Conservation (phyloP, 1,139 yeast genomes). For the Blastobotrys indianensis region DNA sequence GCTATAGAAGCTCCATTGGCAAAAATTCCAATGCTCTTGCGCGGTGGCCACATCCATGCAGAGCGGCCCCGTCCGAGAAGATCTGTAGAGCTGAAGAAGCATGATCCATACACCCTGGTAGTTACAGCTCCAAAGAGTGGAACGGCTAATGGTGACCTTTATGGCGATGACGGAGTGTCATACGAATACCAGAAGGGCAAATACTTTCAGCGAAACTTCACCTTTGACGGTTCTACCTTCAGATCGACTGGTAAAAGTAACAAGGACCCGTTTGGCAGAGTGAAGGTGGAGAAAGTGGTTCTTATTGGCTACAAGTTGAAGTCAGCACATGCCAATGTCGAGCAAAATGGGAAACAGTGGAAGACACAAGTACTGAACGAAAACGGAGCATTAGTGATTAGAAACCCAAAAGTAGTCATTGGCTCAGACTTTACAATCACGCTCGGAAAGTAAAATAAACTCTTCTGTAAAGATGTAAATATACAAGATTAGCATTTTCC, state of each 20-base stretch:
- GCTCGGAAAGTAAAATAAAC: no score
- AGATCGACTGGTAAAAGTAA: conserved; percentile 47
- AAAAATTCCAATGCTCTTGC: conserved; percentile 64
- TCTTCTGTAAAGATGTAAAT: no score
- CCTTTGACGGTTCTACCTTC: conserved; percentile 57
- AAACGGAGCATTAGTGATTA: conserved; percentile 33
- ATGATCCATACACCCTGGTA: conserved; percentile 78
- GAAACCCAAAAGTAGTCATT: conserved; percentile 50
- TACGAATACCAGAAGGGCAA: conserved; percentile 43
- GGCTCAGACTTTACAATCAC: conserved; percentile 47
- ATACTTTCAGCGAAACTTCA: conserved; percentile 18
- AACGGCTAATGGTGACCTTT: conserved; percentile 51
- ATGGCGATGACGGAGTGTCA: conserved; percentile 84
- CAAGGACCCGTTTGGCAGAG: conserved; percentile 17
- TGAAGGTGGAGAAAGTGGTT: conserved; percentile 52
- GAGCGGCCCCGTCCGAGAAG: conserved; percentile 73
- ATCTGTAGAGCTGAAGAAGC: conserved; percentile 65
- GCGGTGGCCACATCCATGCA: conserved; percentile 72
- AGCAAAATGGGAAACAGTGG: conserved; percentile 39
- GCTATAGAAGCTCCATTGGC: conserved; percentile 47
- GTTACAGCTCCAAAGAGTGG: conserved; percentile 52
- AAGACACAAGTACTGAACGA: conserved; percentile 28
- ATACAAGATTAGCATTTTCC: no score
- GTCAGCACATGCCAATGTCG: conserved; percentile 29
- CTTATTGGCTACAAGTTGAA: conserved; percentile 40